Percentiles rank a stretch among this genome's conserved stretches.
These are phyloP conservation scores for Sordariomycetes sp. DNA, from an alignment of 2,329 filamentous ascomycete species.

Conservation along the genomic window DNA sequence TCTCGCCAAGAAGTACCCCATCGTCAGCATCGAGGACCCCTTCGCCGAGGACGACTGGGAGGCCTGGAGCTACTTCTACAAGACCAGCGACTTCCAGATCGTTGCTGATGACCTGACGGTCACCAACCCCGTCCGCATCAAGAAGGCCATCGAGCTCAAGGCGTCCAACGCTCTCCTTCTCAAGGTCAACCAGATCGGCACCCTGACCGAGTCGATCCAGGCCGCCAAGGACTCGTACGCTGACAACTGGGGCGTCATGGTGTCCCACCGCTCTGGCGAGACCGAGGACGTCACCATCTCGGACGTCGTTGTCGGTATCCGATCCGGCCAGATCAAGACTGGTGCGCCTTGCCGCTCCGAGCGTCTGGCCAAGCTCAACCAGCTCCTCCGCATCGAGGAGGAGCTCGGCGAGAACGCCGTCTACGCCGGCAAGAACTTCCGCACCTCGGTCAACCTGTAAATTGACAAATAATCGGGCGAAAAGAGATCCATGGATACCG, in stretches of 20 bases:
- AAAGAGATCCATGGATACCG: background rate
- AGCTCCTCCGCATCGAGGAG: conserved; percentile 99
- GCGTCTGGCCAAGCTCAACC: conserved; percentile 99
- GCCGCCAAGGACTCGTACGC: conserved; percentile 97
- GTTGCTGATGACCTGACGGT: conserved; percentile 98
- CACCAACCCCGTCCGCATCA: conserved; percentile 97
- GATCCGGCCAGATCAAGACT: conserved; percentile 97
- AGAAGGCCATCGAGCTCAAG: conserved; percentile 99
- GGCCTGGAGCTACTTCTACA: conserved; percentile 99
- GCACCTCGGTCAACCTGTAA: conserved; percentile 82
- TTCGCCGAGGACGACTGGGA: conserved; percentile 99
- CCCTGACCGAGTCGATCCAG: conserved; percentile 96
- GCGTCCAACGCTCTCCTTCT: conserved; percentile 95
- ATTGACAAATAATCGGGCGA: conserved; percentile 9
- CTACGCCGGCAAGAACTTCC: conserved; percentile 89
- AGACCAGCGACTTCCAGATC: conserved; percentile 96
- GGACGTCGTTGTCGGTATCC: conserved; percentile 94
- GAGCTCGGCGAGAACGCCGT: conserved; percentile 87
- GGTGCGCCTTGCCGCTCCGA: conserved; percentile 93
- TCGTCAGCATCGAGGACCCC: conserved; percentile 97
- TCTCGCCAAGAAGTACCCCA: conserved; percentile 90
- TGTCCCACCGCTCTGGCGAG: conserved; percentile 97
- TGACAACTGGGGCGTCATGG: conserved; percentile 97
- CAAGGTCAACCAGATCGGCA: conserved; percentile 99
- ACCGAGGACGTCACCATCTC: conserved; percentile 99